Evolutionary conservation across 805 yeast genomes (phyloP).

Genomic region (Grigorovia humatica): DNA sequence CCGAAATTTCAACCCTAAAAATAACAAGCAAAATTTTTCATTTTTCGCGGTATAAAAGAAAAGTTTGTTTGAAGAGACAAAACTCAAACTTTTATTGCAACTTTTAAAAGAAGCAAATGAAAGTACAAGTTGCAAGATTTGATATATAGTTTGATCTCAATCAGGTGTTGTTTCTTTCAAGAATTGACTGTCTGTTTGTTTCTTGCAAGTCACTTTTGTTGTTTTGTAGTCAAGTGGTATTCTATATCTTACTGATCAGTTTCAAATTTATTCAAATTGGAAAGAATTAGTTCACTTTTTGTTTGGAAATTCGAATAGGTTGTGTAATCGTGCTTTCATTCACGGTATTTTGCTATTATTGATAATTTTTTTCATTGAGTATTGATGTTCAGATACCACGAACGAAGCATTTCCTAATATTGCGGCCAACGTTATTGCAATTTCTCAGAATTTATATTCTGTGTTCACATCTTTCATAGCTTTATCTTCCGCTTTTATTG

Average conservation of each 20-base stretch:
- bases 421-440: no score
- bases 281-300: no score
- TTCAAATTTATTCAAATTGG: background rate
- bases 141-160: background rate
- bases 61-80: background rate
- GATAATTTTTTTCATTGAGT: background rate
- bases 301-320: no score
- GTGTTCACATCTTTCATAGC: background rate
- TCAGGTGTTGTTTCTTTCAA: background rate
- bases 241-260: background rate
- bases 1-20: slow-evolving; percentile 3
- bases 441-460: no score
- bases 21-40: background rate
- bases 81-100: background rate
- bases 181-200: background rate
- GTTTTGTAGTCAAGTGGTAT: background rate
- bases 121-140: background rate
- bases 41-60: background rate
- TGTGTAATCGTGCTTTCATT: background rate
- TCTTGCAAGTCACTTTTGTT: background rate
- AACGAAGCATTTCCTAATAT: no score
- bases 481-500: background rate
- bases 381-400: no score
- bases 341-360: background rate
- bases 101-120: background rate